phyloP scores from a whole-genome alignment of 257 asterid species.

The Solanum gracilifrons region DNA sequence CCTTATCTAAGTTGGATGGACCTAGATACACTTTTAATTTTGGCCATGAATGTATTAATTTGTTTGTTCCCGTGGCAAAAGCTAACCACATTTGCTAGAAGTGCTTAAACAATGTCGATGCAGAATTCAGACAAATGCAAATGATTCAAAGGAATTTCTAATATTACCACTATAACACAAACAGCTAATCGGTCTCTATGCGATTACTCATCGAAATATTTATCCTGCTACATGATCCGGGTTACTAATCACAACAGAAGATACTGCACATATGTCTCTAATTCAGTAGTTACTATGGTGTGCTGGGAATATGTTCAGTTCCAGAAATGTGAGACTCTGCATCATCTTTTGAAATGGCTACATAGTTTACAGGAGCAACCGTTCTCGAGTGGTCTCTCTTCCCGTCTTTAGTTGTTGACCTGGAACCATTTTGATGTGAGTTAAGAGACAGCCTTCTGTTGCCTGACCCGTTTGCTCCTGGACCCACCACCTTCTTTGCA shows the following conservation, averaged over 20 bases:
- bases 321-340: slow-evolving; percentile 33
- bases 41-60: not conserved
- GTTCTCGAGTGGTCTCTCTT: slow-evolving; percentile 45
- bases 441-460: slow-evolving; percentile 73
- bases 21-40: not conserved
- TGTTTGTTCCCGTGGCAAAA: not conserved
- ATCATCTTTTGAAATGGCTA: slow-evolving; percentile 58
- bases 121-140: not conserved
- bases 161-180: not conserved
- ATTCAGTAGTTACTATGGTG: slow-evolving; percentile 12
- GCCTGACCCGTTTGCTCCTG: slow-evolving; percentile 55
- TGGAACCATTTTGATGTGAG: slow-evolving; percentile 74
- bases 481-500: slow-evolving; percentile 58
- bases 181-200: not conserved
- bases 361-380: slow-evolving; percentile 55
- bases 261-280: not conserved
- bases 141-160: not conserved
- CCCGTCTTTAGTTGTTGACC: slow-evolving; percentile 56
- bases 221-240: not conserved
- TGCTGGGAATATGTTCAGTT: slow-evolving; percentile 16
- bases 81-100: not conserved
- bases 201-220: not conserved
- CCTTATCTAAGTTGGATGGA: not conserved
- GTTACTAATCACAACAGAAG: not conserved
- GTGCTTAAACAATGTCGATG: not conserved